Evolutionary conservation across 1,284 basidiomycete genomes (phyloP), one percentile per base, ranked within the genome.

Genomic region (Lignosus rhinocerotis): DNA sequence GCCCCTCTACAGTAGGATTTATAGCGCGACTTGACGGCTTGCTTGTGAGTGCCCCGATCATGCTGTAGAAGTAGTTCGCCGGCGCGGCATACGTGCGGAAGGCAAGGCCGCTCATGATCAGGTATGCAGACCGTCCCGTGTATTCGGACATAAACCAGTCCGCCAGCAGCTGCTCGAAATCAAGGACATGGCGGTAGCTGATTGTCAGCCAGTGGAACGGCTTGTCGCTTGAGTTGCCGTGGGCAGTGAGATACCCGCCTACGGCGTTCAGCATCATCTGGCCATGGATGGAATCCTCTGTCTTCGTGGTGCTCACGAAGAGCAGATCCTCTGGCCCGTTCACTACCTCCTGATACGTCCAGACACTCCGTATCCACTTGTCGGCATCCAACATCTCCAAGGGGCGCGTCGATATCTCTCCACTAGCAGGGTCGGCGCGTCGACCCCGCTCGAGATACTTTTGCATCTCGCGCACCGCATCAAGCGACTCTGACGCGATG

Each of bases 331-430:
- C 25, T 14, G 39, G 30, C 51, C 59, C 53, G 51, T 69, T 69
- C 3, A 63, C 61, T 32, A 67, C 52, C 52, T 66, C 66, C 51
- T 69, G 66, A 47, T 64, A 66, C 41, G 66, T 66, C 66, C 66
- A 66, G 9, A 67, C 64, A 51, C 64, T 68, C 11, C 60, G 60
- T 34, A 68, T 65, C 66, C 66, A 66, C 51, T 47, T 49, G 53
- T 70, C 65, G 21, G 52, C 42, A 33, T 70, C 65, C 44, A 70
- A 52, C 11, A 39, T 52, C 17, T 60, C 65, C 16, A 65, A 45
- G 6, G 59, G 43, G 4, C 43, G 59, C 30, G 49, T 32, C 17
- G 61, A 55, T 6, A 54, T 30, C 12, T 42, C 55, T 9, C 19
- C 31, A 6, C 48, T 41, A 16, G 54, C 25, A 25, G 45, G 16